Base-by-base conservation (phyloP, 345 rosid species). In the Anastatica hierochuntica region DNA sequence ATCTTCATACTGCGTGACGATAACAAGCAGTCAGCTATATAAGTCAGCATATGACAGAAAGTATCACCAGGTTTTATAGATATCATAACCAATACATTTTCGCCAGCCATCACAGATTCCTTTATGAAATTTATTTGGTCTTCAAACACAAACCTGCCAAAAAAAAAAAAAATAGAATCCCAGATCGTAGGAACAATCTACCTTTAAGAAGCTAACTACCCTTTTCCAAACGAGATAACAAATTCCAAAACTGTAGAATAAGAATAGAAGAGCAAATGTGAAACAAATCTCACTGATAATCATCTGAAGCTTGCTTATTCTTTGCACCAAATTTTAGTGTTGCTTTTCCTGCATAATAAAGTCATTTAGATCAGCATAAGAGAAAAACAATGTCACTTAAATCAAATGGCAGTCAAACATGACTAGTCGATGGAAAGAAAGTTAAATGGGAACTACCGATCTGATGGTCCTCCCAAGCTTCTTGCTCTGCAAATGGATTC, bases 381-480 rank as follows among this genome's bases (percentile, higher is more conserved):
- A n/a, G n/a, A n/a, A n/a, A n/a, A n/a, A 68, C 37, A 42, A 60
- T 27, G 26, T 50, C n/a, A 47, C 17, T 30, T 34, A n/a, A 38
- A 61, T 57, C 52, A 67, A 42, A 35, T 14, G 19, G 41, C n/a
- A 24, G 49, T 17, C 26, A 21, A 46, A 53, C 10, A 38, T 38
- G 51, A 37, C 39, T 26, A 4, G 19, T 19, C 15, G 51, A 5
- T 47, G 10, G n/a, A 19, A 40, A 12, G 57, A 56, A 36, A 39
- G 30, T 21, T 10, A 29, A 60, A 6, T 13, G 60, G 60, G 37
- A 34, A 43, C 15, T 68, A 83, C 97, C 94, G 76, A 85, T 92
- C 72, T 92, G 98, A 75, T 84, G 76, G 42, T 92, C 98, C 79
- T 92, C 98, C 98, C 96, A 92, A 48, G 95, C 98, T 69, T 92